Percentiles rank a stretch among this genome's conserved stretches.
phyloP scores from a whole-genome alignment of 2,329 filamentous ascomycete genomes.

The Pyricularia grisea region DNA sequence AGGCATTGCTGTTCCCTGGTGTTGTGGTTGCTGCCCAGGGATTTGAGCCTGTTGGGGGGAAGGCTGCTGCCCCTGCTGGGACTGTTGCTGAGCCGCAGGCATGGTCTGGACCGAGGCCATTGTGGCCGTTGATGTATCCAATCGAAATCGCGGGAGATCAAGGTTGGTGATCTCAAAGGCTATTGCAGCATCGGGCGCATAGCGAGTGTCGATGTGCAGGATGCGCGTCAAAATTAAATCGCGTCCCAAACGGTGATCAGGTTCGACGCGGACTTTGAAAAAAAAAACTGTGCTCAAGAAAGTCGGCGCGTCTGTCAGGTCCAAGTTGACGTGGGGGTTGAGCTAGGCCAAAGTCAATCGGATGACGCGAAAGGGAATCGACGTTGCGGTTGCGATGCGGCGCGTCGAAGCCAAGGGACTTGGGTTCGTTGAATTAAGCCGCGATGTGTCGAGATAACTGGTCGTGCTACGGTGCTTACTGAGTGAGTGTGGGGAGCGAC shows the following conservation, averaged over 20 bases:
- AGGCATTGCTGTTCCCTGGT: slow-evolving; percentile 53
- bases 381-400: neutral
- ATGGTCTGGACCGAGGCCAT: slow-evolving; percentile 78
- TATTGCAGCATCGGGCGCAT: slow-evolving; percentile 4
- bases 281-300: neutral
- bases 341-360: neutral
- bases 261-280: neutral
- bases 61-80: neutral
- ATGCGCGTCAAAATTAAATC: neutral
- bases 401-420: neutral
- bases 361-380: neutral
- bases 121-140: slow-evolving; percentile 20
- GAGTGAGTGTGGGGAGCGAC: neutral
- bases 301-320: neutral
- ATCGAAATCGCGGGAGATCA: slow-evolving; percentile 2
- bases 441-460: neutral
- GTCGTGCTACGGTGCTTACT: neutral
- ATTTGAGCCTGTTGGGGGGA: neutral
- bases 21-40: neutral
- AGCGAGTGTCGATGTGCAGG: neutral
- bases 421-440: neutral
- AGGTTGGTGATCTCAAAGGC: neutral
- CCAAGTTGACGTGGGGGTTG: neutral
- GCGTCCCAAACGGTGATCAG: neutral
- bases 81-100: slow-evolving; percentile 48